Percentiles rank a stretch among this genome's conserved stretches.
Evolutionary conservation across 192 early-diverging fungal species (phyloP).

Genomic region (Coemansia sp.): DNA sequence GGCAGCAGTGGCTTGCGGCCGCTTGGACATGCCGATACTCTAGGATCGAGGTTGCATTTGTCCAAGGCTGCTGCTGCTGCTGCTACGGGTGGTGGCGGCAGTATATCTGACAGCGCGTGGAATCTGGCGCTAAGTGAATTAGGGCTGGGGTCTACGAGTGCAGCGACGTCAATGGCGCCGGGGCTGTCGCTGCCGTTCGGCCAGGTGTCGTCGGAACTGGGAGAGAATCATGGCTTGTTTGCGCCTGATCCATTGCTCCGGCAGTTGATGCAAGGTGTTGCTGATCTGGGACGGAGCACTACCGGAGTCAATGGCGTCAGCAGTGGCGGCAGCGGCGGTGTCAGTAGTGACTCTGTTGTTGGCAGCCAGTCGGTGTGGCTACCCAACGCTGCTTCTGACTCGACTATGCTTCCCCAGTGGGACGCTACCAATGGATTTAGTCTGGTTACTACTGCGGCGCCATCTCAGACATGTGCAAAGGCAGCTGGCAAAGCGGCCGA

Average conservation of each 20-base stretch:
- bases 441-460: not conserved
- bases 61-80: not conserved
- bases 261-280: conserved; percentile 34
- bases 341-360: not conserved
- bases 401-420: conserved; percentile 23
- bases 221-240: conserved; percentile 6
- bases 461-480: not conserved
- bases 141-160: conserved; percentile 16
- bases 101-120: conserved; percentile 16
- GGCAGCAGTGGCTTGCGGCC: not conserved
- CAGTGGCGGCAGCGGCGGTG: not conserved
- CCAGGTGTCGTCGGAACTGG: not conserved
- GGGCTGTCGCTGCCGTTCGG: not conserved
- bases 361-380: conserved; percentile 18
- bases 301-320: not conserved
- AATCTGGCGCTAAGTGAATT: conserved; percentile 34
- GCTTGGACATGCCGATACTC: not conserved
- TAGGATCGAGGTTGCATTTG: too few relatives aligned
- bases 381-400: conserved; percentile 11
- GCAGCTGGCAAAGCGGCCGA: not conserved
- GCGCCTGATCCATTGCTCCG: conserved; percentile 37
- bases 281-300: conserved; percentile 8
- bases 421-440: not conserved
- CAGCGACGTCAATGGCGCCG: not conserved
- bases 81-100: not conserved